Base-by-base conservation (phyloP, 2,329 filamentous ascomycete genomes). In the Fusarium udum region DNA sequence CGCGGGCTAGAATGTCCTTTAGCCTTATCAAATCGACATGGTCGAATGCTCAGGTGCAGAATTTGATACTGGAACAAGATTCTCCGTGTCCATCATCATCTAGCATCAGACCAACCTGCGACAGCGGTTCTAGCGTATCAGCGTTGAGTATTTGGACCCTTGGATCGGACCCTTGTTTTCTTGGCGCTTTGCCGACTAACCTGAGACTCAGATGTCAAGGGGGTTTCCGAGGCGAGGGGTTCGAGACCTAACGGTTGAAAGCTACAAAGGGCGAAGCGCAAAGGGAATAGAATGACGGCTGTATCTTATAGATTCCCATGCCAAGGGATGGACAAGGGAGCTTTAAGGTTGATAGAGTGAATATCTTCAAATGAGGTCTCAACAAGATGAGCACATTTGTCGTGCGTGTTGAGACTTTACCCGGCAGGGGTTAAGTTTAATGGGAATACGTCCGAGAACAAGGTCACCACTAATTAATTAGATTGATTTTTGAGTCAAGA, bases 221-320 rank as follows among this genome's bases (percentile, higher is more conserved):
- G 66, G 64, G 36, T 45, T 40, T n/a, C 37, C 43, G 53, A 69
- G 51, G 64, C 57, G 66, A 69, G 64, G 64, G 66, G 64, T 45
- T 69, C 64, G 32, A 68, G 57, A 64, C 36, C 49, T 52, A 49
- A 67, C 42, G 53, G 40, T 26, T 64, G 43, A 60, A 67, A 66
- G 31, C 64, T 68, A 32, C 53, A 58, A 72, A 73, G 66, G 60
- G 68, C 42, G 64, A 75, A 57, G 62, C 66, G 66, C n/a, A 57
- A 66, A 66, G 42, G 48, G 39, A 22, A 57, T 52, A 53, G 42
- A 62, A 48, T 37, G 66, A 67, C 53, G 62, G 71, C 39, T 67
- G 73, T 64, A 40, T 73, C 73, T 72, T 71, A 58, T 76, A 76
- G 51, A 77, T 62, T 75, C 73, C 71, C 75, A 77, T 77, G 69